A percentile compares a stretch with the other conserved stretches of the same genome.
Evolutionary conservation across 495 filamentous ascomycete species (phyloP).

Genomic region (Parachaetomium inaequale): DNA sequence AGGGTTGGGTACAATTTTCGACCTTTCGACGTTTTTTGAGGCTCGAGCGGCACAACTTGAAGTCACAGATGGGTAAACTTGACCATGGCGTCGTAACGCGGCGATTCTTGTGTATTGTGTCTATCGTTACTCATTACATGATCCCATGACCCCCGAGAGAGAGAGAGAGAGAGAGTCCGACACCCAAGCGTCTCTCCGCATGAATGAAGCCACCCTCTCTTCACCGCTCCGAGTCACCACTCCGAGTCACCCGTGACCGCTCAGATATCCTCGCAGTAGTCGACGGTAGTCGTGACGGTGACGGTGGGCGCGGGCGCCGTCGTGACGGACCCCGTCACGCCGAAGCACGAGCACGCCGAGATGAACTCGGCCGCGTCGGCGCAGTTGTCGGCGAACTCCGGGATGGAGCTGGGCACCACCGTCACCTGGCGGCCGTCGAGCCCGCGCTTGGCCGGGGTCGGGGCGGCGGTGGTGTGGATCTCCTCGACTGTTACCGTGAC

Average conservation of each 20-base stretch:
- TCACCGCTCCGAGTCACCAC: neutral
- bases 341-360: constrained; percentile 37
- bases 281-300: constrained; percentile 31
- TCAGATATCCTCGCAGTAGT: constrained; percentile 30
- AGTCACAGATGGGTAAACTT: neutral
- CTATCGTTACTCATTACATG: too few species aligned
- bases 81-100: neutral
- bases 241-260: neutral
- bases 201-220: too few species aligned
- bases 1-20: neutral
- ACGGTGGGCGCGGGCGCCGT: constrained; percentile 32
- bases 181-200: too few species aligned
- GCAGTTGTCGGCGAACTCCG: constrained; percentile 29
- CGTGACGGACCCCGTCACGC: constrained; percentile 29
- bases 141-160: too few species aligned
- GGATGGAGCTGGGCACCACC: constrained; percentile 23
- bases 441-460: constrained; percentile 19
- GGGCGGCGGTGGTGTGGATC: constrained; percentile 4
- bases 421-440: constrained; percentile 21
- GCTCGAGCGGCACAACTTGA: neutral
- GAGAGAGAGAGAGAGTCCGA: too few species aligned
- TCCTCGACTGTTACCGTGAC: constrained; percentile 30
- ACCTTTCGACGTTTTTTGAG: neutral
- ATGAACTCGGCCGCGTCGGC: constrained; percentile 24
- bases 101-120: too few species aligned